Conservation (phyloP, 2,329 filamentous ascomycete genomes). For the Cordyceps militaris region DNA sequence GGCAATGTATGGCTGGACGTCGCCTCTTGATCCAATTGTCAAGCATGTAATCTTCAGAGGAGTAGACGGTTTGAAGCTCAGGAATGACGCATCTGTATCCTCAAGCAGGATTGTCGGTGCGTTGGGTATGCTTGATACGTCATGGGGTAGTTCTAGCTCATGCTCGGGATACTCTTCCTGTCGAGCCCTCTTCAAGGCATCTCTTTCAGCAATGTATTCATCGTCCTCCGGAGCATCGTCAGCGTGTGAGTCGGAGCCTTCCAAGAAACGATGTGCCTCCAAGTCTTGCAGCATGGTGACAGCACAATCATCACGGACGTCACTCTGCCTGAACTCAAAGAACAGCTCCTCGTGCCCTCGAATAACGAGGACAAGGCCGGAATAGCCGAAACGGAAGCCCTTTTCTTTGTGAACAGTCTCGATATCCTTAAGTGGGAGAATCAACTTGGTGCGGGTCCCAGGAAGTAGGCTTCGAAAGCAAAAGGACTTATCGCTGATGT, state of each 20-base stretch:
- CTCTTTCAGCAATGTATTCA: slow-evolving; percentile 71
- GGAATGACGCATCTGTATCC: slow-evolving; percentile 76
- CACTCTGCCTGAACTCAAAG: slow-evolving; percentile 78
- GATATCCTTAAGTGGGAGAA: slow-evolving; percentile 83
- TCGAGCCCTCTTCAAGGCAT: slow-evolving; percentile 70
- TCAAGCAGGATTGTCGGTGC: slow-evolving; percentile 79
- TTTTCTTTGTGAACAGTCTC: slow-evolving; percentile 94
- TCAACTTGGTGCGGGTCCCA: slow-evolving; percentile 85
- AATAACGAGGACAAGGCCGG: slow-evolving; percentile 86
- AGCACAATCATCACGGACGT: slow-evolving; percentile 80
- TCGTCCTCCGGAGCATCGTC: slow-evolving; percentile 66
- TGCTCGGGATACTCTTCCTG: slow-evolving; percentile 44
- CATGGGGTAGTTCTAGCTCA: slow-evolving; percentile 42
- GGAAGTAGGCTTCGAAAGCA: slow-evolving; percentile 90
- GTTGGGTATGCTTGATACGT: slow-evolving; percentile 41
- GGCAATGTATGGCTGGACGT: slow-evolving; percentile 96
- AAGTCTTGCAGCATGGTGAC: slow-evolving; percentile 72
- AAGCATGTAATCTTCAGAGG: slow-evolving; percentile 82
- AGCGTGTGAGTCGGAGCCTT: slow-evolving; percentile 59
- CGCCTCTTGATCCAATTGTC: slow-evolving; percentile 90
- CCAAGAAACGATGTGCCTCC: slow-evolving; percentile 63
- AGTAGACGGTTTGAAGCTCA: slow-evolving; percentile 81
- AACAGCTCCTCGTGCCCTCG: slow-evolving; percentile 92
- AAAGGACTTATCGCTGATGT: slow-evolving; percentile 79
- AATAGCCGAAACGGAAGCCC: slow-evolving; percentile 86